A percentile compares a stretch with the other conserved stretches of the same genome.
These are phyloP conservation scores for Capronia coronata DNA, from an alignment of 2,329 filamentous ascomycete species.

Conservation along the genomic window DNA sequence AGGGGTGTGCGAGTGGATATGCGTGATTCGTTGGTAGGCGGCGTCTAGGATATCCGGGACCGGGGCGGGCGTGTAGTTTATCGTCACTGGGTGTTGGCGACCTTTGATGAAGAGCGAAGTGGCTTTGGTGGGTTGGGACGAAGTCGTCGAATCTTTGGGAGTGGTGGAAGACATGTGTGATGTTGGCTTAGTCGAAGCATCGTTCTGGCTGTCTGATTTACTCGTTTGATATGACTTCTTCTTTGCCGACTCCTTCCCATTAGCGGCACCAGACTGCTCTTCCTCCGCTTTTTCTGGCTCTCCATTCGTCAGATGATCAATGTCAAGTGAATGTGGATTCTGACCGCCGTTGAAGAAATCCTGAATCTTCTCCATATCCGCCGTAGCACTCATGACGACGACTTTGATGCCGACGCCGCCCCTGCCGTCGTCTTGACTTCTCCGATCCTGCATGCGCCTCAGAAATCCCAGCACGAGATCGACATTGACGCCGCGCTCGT, in stretches of 20 bases:
- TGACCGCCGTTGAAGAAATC: constrained; percentile 57
- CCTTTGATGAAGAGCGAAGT: constrained; percentile 68
- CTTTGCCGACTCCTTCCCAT: no score
- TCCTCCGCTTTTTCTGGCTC: background rate
- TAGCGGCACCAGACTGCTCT: no score
- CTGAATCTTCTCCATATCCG: constrained; percentile 72
- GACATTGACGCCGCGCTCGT: constrained; percentile 91
- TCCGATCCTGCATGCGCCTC: constrained; percentile 59
- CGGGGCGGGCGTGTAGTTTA: constrained; percentile 65
- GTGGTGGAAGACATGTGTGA: no score
- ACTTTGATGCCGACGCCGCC: constrained; percentile 75
- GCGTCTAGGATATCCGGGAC: constrained; percentile 76
- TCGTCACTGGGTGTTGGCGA: constrained; percentile 76
- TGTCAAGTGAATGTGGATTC: background rate
- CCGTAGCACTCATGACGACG: constrained; percentile 94
- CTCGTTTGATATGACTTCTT: no score
- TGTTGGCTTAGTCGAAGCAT: no score
- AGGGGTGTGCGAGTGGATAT: constrained; percentile 79
- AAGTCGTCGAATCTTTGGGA: background rate
- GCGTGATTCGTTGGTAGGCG: constrained; percentile 73
- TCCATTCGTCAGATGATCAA: background rate
- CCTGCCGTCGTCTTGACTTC: constrained; percentile 42
- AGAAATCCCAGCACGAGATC: constrained; percentile 86
- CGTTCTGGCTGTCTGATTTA: no score
- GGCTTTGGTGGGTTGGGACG: constrained; percentile 5